These are phyloP conservation scores for Phytophthora chlamydospora DNA, from an alignment of 352 stramenopile species.

Conservation along the genomic window DNA sequence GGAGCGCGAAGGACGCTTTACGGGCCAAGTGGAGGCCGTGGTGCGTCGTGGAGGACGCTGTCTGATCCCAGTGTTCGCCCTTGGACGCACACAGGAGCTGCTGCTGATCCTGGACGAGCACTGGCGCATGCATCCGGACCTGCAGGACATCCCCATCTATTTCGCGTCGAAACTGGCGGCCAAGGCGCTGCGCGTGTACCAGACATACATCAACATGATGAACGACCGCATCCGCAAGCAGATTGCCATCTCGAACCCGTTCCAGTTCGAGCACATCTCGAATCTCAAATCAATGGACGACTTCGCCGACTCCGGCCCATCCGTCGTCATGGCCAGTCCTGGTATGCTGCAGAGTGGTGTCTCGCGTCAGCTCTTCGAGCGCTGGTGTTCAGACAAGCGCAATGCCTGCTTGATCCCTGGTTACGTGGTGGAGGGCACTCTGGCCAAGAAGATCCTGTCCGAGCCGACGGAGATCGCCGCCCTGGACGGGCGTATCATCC, in stretches of 20 bases:
- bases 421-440: slow-evolving; percentile 98
- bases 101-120: slow-evolving; percentile 99
- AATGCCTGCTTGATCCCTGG: slow-evolving; percentile 99
- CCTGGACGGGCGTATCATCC: slow-evolving; percentile 93
- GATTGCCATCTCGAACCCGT: slow-evolving; percentile 98
- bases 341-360: slow-evolving; percentile 99
- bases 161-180: slow-evolving; percentile 97
- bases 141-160: slow-evolving; percentile 98
- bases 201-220: slow-evolving; percentile 99
- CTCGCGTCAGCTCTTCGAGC: slow-evolving; percentile 97
- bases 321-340: slow-evolving; percentile 98
- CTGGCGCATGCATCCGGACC: slow-evolving; percentile 94
- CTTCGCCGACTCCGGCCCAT: slow-evolving; percentile 98
- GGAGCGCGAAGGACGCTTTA: slow-evolving; percentile 97
- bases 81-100: slow-evolving; percentile 98
- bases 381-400: slow-evolving; percentile 97
- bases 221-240: slow-evolving; percentile 97
- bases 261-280: slow-evolving; percentile 97
- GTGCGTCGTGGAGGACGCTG: slow-evolving; percentile 96
- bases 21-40: slow-evolving; percentile 95
- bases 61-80: slow-evolving; percentile 98
- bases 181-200: slow-evolving; percentile 97
- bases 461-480: slow-evolving; percentile 96
- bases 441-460: slow-evolving; percentile 97
- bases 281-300: slow-evolving; percentile 97